Evolutionary conservation across 495 filamentous ascomycete species (phyloP).

Genomic region (Rostrohypoxylon terebratum): DNA sequence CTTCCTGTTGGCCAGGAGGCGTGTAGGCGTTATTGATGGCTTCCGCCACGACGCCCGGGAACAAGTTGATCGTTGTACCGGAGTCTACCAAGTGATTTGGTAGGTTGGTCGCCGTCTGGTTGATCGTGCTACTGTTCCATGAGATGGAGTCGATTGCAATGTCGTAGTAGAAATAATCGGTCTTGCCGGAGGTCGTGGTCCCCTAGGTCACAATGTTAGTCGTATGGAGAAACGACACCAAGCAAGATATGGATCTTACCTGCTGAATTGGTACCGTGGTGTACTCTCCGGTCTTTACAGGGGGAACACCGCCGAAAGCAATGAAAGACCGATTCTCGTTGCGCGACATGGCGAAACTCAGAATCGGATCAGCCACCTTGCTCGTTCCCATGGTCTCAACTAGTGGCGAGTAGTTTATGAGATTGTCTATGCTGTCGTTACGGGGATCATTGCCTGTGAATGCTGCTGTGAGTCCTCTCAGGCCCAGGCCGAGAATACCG

Average conservation of each 20-base stretch:
- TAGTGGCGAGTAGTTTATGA: conserved; percentile 45
- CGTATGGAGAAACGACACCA: background rate
- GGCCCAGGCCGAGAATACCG: conserved; percentile 69
- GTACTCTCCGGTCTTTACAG: conserved; percentile 47
- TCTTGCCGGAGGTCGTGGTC: conserved; percentile 32
- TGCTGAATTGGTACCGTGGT: conserved; percentile 43
- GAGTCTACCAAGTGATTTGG: conserved; percentile 54
- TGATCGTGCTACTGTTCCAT: conserved; percentile 41
- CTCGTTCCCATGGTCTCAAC: conserved; percentile 44
- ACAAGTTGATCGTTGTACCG: conserved; percentile 53
- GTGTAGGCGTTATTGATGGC: conserved; percentile 33
- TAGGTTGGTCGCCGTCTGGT: conserved; percentile 21
- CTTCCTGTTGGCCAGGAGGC: conserved; percentile 20
- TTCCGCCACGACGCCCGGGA: conserved; percentile 50
- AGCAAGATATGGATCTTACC: conserved; percentile 22
- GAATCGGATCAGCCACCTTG: conserved; percentile 42
- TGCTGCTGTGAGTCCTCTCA: conserved; percentile 55
- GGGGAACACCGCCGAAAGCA: conserved; percentile 50
- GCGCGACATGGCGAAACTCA: conserved; percentile 50
- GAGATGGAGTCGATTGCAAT: conserved; percentile 40
- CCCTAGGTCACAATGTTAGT: conserved; percentile 11
- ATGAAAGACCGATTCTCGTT: conserved; percentile 49
- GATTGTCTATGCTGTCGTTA: conserved; percentile 41
- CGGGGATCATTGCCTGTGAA: conserved; percentile 40
- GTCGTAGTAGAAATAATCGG: conserved; percentile 49